These are phyloP conservation scores for Huntiella savannae DNA, from an alignment of 2,329 filamentous ascomycete genomes.

Conservation along the genomic window DNA sequence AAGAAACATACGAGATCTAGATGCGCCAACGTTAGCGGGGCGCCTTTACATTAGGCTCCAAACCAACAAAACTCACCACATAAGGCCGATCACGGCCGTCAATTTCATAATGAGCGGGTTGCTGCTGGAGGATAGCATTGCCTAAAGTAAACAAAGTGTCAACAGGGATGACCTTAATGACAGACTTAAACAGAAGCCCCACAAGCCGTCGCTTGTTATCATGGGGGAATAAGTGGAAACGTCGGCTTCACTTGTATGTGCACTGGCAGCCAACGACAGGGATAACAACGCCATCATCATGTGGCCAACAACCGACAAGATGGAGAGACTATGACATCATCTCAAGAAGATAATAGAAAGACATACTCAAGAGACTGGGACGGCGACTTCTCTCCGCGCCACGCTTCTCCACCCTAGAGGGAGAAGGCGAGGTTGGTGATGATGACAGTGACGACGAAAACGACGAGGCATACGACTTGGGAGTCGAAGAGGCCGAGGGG, in stretches of 20 bases:
- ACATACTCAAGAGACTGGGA: slow-evolving; percentile 41
- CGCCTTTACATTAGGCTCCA: background rate
- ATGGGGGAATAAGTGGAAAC: too few relatives aligned
- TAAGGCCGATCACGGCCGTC: slow-evolving; percentile 55
- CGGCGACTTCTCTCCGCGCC: slow-evolving; percentile 19
- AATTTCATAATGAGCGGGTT: slow-evolving; percentile 66
- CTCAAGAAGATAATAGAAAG: background rate
- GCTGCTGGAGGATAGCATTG: slow-evolving; percentile 50
- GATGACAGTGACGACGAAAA: slow-evolving; percentile 24
- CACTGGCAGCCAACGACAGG: too few relatives aligned
- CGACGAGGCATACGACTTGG: slow-evolving; percentile 19
- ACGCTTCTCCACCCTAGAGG: slow-evolving; percentile 7
- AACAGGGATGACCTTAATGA: too few relatives aligned
- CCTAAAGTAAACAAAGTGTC: slow-evolving; percentile 25
- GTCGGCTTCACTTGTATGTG: too few relatives aligned
- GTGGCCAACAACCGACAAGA: background rate
- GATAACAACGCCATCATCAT: too few relatives aligned
- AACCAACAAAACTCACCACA: slow-evolving; percentile 37
- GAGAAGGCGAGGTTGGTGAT: slow-evolving; percentile 20
- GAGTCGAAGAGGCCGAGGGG: slow-evolving; percentile 26
- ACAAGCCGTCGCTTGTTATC: too few relatives aligned
- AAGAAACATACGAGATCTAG: slow-evolving; percentile 63
- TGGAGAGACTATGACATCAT: background rate
- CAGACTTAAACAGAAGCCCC: too few relatives aligned
- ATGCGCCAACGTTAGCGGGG: background rate